These are phyloP conservation scores for Neurospora discreta DNA, from an alignment of 495 filamentous ascomycete genomes.

Conservation along the genomic window DNA sequence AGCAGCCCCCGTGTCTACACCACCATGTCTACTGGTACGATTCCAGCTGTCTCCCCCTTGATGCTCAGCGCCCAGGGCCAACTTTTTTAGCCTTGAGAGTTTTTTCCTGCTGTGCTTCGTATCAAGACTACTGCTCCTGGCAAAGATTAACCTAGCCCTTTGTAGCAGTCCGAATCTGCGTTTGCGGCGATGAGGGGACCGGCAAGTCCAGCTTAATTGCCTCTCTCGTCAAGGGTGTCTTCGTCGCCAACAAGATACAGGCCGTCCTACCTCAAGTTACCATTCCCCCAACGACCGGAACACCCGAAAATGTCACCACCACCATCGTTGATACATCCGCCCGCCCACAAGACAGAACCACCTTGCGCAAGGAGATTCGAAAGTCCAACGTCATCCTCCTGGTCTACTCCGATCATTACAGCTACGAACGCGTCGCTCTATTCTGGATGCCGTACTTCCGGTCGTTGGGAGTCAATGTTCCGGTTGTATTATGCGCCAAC, in stretches of 20 bases:
- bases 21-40: not conserved
- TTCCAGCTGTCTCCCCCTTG: not conserved
- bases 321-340: slow-evolving; percentile 96
- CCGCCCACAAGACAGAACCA: slow-evolving; percentile 80
- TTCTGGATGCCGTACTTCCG: slow-evolving; percentile 98
- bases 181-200: slow-evolving; percentile 85
- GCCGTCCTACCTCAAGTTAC: slow-evolving; percentile 88
- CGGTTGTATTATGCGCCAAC: slow-evolving; percentile 92
- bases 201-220: slow-evolving; percentile 65
- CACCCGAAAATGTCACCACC: slow-evolving; percentile 88
- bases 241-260: slow-evolving; percentile 88
- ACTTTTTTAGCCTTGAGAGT: accelerated
- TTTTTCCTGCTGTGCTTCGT: not conserved
- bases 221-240: slow-evolving; percentile 84
- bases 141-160: slow-evolving; percentile 1
- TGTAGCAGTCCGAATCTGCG: slow-evolving; percentile 72
- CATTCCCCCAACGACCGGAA: slow-evolving; percentile 76
- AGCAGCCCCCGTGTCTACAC: not conserved
- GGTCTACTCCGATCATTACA: slow-evolving; percentile 96
- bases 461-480: slow-evolving; percentile 94
- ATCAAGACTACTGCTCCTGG: not conserved
- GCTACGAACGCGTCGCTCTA: slow-evolving; percentile 91
- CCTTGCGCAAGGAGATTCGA: slow-evolving; percentile 82
- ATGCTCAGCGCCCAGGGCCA: not conserved
- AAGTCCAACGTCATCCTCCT: slow-evolving; percentile 96